Base-by-base conservation (phyloP, 2,329 filamentous ascomycete genomes). In the Monosporascus sp. region DNA sequence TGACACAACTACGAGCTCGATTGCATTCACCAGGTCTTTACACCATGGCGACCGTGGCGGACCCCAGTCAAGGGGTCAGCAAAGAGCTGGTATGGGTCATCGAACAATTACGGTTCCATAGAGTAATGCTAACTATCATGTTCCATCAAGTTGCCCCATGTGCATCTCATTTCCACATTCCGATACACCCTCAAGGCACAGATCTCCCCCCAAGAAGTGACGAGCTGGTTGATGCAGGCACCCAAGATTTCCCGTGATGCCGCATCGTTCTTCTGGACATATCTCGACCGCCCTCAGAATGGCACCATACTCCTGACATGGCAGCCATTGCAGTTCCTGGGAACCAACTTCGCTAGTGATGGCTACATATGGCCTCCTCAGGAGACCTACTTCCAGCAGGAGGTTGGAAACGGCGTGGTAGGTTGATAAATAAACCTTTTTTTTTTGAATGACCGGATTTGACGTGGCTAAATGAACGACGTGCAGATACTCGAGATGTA, bases 191-290 rank as follows among this genome's bases (percentile, higher is more conserved):
- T 82, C 55, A 83, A 88, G 65, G 84, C 84, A 49, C 81, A 83
- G 50, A 78, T 96, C 60, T 84, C 87, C 62, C 78, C 89, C 31
- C 82, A 88, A 54, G 88, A 92, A 60, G 89, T 93, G 26, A 87
- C 91, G 56, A 86, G 89, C 65, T 93, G 90, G 79, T 82, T 97
- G 56, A 79, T 92, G 66, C 84, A 86, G 64, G 92, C 91, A 40
- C 90, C 92, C 8, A 87, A 89, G 66, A 88, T 96, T 57, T 88
- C 92, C 62, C 89, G 90, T 70, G 88, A 95, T 66, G 79, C 86
- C 59, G 87, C 91, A 48, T 84, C 93, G 3, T 92, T 99, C 79
- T 89, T 87, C 72, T 99, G 93, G 93, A 92, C 88, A 46, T 96
- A 93, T 70, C 82, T 97, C 53, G 85, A 94, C 63, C 82, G 85